Base-by-base conservation (phyloP, 2,329 filamentous ascomycete species). In the Magnaporthiopsis poae region DNA sequence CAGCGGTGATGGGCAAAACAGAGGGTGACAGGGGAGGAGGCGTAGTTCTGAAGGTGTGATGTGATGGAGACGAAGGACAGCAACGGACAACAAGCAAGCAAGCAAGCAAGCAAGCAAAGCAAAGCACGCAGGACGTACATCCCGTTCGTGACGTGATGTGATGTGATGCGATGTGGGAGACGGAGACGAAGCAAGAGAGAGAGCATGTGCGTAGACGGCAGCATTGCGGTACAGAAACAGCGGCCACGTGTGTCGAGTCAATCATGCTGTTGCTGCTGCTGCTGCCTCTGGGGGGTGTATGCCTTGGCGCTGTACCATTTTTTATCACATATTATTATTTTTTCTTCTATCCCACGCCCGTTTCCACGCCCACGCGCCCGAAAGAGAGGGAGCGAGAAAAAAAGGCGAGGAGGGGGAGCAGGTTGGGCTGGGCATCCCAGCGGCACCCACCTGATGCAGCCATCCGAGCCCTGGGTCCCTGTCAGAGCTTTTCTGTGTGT, bases 371-470 rank as follows among this genome's bases (percentile, higher is more conserved):
- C 46, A 25, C 11, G 46, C 46, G 46, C 46, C 21, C 18, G n/a
- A 56, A 21, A 56, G 46, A n/a, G 18, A 18, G 39, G 1, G 27
- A 27, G 27, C n/a, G n/a, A 35, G n/a, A 13, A 52, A 13, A 52
- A 5, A 25, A 21, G 1, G 46, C 21, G 21, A 56, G 46, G 46
- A 56, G 46, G n/a, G 21, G 46, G 18, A 56, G 46, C 46, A 56
- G 21, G n/a, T 56, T 56, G 46, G 46, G 46, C 46, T 56, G 21
- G 46, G 46, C 21, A n/a, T n/a, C 18, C 31, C 18, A 25, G 35
- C 64, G 64, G 64, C 64, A 65, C 59, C 64, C 64, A 65, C 59
- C 64, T 31, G 59, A 66, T 70, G 69, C 66, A 69, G 59, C 62
- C 60, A 66, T 52, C 69, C 69, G 69, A 18, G 2, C n/a, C 18